Percentiles rank a stretch among this genome's conserved stretches.
Evolutionary conservation across 2,329 filamentous ascomycete genomes (phyloP).

Genomic region (Fusarium sp.): DNA sequence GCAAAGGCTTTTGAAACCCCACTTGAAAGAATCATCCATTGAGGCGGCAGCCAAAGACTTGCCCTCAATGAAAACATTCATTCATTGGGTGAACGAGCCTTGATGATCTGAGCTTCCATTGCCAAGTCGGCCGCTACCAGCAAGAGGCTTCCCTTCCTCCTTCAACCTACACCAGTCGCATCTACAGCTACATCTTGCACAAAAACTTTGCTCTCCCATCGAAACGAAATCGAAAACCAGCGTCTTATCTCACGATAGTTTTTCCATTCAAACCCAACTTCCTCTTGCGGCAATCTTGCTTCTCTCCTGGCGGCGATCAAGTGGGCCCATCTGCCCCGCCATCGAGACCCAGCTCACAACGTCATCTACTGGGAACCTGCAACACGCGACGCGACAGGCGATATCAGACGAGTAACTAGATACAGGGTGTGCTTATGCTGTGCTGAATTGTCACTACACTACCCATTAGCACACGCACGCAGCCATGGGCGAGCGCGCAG

Average conservation of each 20-base stretch:
- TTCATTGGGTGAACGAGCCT: not conserved
- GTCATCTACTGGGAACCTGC: conserved; percentile 22
- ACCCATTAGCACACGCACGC: not conserved
- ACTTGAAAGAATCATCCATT: not conserved
- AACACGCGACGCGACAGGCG: conserved; percentile 10
- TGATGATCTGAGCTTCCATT: not conserved
- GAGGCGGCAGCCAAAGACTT: not conserved
- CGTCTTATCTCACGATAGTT: not conserved
- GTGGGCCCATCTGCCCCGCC: conserved; percentile 32
- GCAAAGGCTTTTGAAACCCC: not conserved
- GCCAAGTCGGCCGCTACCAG: not conserved
- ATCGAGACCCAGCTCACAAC: conserved; percentile 21
- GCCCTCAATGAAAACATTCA: not conserved
- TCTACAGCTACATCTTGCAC: not conserved
- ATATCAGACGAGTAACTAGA: conserved; percentile 3
- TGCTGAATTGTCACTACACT: not conserved
- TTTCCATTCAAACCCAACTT: not conserved
- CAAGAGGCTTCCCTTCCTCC: not conserved
- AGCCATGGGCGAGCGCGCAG: conserved; percentile 30
- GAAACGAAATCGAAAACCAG: not conserved
- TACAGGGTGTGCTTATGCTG: not conserved
- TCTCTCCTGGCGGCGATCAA: not conserved
- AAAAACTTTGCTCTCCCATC: not conserved
- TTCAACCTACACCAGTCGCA: not conserved
- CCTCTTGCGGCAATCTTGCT: not conserved